Conservation (phyloP, 1,284 basidiomycete species). For the Papiliotrema flavescens region DNA sequence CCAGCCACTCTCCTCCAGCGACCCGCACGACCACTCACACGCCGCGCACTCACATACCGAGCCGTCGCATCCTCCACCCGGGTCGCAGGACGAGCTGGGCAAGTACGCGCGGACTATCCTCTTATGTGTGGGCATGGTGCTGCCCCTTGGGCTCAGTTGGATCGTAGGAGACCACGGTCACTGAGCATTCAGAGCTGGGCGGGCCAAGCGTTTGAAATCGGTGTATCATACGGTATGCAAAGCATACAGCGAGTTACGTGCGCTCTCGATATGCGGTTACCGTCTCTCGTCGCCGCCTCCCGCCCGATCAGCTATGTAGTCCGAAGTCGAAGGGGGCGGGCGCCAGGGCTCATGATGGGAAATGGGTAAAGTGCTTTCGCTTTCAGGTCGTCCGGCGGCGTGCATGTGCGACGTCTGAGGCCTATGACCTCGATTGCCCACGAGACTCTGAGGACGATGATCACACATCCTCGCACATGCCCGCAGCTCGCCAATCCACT, state of each 20-base stretch:
- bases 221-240: background rate
- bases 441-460: too few relatives aligned
- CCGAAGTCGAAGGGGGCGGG: too few relatives aligned
- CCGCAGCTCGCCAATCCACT: too few relatives aligned
- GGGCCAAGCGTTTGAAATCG: background rate
- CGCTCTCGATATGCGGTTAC: too few relatives aligned
- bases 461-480: too few relatives aligned
- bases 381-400: too few relatives aligned
- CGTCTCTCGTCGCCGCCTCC: too few relatives aligned
- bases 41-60: slow-evolving; percentile 45
- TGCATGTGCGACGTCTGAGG: too few relatives aligned
- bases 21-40: slow-evolving; percentile 50
- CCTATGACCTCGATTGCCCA: too few relatives aligned
- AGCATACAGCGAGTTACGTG: background rate
- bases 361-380: too few relatives aligned
- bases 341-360: too few relatives aligned
- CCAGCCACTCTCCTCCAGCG: slow-evolving; percentile 58
- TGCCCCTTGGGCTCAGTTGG: slow-evolving; percentile 58
- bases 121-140: slow-evolving; percentile 65
- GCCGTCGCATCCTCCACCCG: slow-evolving; percentile 4
- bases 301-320: too few relatives aligned
- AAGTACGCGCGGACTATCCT: slow-evolving; percentile 56
- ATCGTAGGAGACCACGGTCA: slow-evolving; percentile 53
- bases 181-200: slow-evolving; percentile 8
- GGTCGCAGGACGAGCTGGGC: slow-evolving; percentile 52